phyloP scores from a whole-genome alignment of 2,329 filamentous ascomycete genomes.

The Hypomyces perniciosus region DNA sequence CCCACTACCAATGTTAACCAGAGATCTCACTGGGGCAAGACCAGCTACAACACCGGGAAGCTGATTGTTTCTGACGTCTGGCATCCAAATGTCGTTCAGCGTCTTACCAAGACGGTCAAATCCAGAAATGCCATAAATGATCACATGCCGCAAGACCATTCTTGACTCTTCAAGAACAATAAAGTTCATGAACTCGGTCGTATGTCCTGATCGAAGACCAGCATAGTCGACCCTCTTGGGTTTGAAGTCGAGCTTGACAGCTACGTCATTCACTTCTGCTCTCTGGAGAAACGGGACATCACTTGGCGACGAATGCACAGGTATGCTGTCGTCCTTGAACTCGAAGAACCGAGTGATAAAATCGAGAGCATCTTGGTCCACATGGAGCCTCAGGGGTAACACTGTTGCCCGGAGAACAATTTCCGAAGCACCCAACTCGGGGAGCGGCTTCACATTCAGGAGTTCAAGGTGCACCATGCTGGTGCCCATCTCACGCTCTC shows the following conservation, averaged over 20 bases:
- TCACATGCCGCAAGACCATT: slow-evolving; percentile 79
- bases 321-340: slow-evolving; percentile 74
- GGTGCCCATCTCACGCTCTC: slow-evolving; percentile 77
- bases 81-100: slow-evolving; percentile 94
- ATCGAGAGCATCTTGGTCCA: slow-evolving; percentile 94
- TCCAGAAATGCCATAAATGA: slow-evolving; percentile 85
- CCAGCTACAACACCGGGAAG: slow-evolving; percentile 84
- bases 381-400: slow-evolving; percentile 81
- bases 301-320: slow-evolving; percentile 52
- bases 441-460: slow-evolving; percentile 78
- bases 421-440: slow-evolving; percentile 80
- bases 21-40: slow-evolving; percentile 78
- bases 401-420: slow-evolving; percentile 75
- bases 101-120: slow-evolving; percentile 87
- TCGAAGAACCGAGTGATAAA: slow-evolving; percentile 97
- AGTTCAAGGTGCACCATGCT: slow-evolving; percentile 89
- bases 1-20: slow-evolving; percentile 87
- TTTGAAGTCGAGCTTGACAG: slow-evolving; percentile 88
- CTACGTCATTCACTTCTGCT: slow-evolving; percentile 77
- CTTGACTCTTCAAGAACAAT: slow-evolving; percentile 84
- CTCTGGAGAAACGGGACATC: slow-evolving; percentile 85
- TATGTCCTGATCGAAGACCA: slow-evolving; percentile 84
- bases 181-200: slow-evolving; percentile 99
- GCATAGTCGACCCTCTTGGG: slow-evolving; percentile 97
- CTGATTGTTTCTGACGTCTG: slow-evolving; percentile 84